These are phyloP conservation scores for Nicotiana undulata DNA, from an alignment of 257 asterid genomes.

Conservation along the genomic window DNA sequence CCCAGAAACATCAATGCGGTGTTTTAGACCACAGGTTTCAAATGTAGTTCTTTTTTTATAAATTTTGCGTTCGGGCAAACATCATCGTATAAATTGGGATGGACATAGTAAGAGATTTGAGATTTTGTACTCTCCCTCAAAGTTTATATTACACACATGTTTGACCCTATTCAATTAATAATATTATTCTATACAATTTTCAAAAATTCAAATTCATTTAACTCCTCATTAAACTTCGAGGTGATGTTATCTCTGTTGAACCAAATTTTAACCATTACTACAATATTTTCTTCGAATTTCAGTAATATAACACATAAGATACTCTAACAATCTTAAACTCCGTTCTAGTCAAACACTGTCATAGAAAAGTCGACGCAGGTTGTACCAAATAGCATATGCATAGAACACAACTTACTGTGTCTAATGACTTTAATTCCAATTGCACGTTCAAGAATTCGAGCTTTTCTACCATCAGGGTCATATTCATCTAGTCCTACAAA, in stretches of 20 bases:
- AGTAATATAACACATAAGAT: neutral
- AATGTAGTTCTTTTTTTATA: too few relatives aligned
- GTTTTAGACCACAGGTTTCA: too few relatives aligned
- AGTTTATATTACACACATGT: neutral
- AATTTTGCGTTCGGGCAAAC: too few relatives aligned
- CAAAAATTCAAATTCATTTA: neutral
- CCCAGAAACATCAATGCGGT: too few relatives aligned
- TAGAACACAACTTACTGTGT: slow-evolving; percentile 47
- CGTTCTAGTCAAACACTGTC: neutral
- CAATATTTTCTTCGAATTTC: neutral
- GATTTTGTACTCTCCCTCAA: neutral
- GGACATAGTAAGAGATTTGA: neutral
- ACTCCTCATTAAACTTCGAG: neutral
- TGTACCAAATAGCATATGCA: neutral
- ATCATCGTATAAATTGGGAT: too few relatives aligned
- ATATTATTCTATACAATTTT: neutral
- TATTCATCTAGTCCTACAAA: slow-evolving; percentile 67
- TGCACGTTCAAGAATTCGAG: slow-evolving; percentile 61
- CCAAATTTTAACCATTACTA: neutral
- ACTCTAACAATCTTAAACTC: neutral
- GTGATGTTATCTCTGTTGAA: neutral
- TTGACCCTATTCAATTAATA: neutral
- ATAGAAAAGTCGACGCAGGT: neutral
- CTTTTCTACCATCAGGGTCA: slow-evolving; percentile 78
- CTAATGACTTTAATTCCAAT: slow-evolving; percentile 84